Base-by-base conservation (phyloP, 2,329 filamentous ascomycete genomes). In the Triangularia setosa region DNA sequence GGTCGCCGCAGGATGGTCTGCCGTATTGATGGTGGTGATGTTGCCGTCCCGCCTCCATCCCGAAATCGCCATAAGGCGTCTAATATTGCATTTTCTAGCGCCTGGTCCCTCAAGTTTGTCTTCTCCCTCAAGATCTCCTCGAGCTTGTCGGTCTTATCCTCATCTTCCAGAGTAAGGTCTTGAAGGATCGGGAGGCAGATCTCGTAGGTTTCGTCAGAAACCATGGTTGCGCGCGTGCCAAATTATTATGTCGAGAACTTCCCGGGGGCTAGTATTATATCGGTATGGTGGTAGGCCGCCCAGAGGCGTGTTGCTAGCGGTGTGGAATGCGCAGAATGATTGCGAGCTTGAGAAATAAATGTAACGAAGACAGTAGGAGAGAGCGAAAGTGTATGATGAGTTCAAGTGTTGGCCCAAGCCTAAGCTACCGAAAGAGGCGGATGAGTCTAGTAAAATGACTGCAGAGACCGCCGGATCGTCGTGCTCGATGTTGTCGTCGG, bases 141-240 rank as follows among this genome's bases (percentile, higher is more conserved):
- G 61, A 97, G 83, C 78, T 87, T 91, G 78, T 98, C 94, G 58
- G 91, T 94, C 82, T 95, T 96, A 74, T 97, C 94, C 78, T 99
- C 95, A 68, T 98, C 95, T 72, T 96, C 92, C 67, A 97, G 83
- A 62, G 84, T 83, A 64, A 87, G 80, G 78, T 97, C 90, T 80
- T 95, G 89, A 69, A 99, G 85, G 74, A 97, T 86, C 60, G 92
- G 91, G 75, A 96, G 87, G 77, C 93, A 97, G 73, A 95, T 86
- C 72, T 97, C 93, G 81, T 96, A 96, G 63, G 94, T 88, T 72
- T 93, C 88, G 82, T 98, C 94, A 72, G 93, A 91, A 68, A 97
- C 89, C 94, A 98, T 97, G 75, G 67, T 84, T 48, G 40, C 18
- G 40, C 40, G 40, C 40, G 40, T 21, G 40, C 40, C 40, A 18